phyloP scores from a whole-genome alignment of 2,329 filamentous ascomycete species.

The Paecilomyces dactylethromorphus region DNA sequence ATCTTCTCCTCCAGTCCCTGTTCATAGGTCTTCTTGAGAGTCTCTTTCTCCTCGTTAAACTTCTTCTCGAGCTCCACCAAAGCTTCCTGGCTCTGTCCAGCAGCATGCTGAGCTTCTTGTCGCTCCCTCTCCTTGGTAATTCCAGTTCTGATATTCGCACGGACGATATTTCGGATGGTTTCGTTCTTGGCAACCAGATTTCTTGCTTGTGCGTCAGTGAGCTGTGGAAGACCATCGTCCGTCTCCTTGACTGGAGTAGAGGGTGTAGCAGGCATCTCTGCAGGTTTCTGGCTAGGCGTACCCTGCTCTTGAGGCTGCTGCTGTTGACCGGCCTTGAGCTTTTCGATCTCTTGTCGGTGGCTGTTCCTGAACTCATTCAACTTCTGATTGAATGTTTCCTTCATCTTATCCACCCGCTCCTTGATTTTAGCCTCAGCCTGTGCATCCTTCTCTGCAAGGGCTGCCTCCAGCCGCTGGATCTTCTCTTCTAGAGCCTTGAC shows the following conservation, averaged over 20 bases:
- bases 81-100: slow-evolving; percentile 25
- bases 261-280: slow-evolving; percentile 12
- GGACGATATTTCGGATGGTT: slow-evolving; percentile 43
- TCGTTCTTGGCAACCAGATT: slow-evolving; percentile 46
- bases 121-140: slow-evolving; percentile 37
- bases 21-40: slow-evolving; percentile 43
- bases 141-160: slow-evolving; percentile 51
- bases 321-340: slow-evolving; percentile 40
- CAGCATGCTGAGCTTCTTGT: slow-evolving; percentile 20
- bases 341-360: slow-evolving; percentile 45
- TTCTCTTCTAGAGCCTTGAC: slow-evolving; percentile 57
- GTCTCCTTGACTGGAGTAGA: slow-evolving; percentile 22
- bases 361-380: slow-evolving; percentile 50
- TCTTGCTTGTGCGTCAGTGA: slow-evolving; percentile 45
- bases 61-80: slow-evolving; percentile 33
- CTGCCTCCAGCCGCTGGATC: slow-evolving; percentile 47
- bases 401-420: slow-evolving; percentile 50
- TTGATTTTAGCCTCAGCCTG: slow-evolving; percentile 45
- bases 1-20: slow-evolving; percentile 51
- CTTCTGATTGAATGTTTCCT: slow-evolving; percentile 64
- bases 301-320: slow-evolving; percentile 30
- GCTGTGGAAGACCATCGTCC: slow-evolving; percentile 30
- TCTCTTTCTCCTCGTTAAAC: slow-evolving; percentile 33
- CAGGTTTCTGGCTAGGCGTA: slow-evolving; percentile 14
- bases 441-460: slow-evolving; percentile 44